Evolutionary conservation across 345 rosid genomes (phyloP).

Genomic region (Gossypium thurberi): DNA sequence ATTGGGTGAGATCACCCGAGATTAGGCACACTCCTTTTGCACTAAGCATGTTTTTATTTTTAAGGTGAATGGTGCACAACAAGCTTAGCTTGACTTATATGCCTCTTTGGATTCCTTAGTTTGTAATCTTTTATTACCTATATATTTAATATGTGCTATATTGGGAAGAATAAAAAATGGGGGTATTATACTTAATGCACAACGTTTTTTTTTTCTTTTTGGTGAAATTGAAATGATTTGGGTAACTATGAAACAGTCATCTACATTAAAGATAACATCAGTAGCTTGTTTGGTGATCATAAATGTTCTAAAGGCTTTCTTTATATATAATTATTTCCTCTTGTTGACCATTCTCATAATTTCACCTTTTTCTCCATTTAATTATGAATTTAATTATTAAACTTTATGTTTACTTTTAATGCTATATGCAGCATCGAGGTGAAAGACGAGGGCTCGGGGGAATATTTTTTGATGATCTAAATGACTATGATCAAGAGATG

Average conservation of each 20-base stretch:
- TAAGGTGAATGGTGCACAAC: background rate
- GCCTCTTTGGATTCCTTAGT: background rate
- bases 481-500: constrained; percentile 90
- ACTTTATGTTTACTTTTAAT: background rate
- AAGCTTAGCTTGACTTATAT: background rate
- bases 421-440: constrained; percentile 66
- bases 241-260: background rate
- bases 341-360: background rate
- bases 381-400: background rate
- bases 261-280: background rate
- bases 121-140: background rate
- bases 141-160: background rate
- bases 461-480: constrained; percentile 92
- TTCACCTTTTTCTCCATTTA: background rate
- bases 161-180: background rate
- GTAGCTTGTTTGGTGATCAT: background rate
- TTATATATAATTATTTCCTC: background rate
- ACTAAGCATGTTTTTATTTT: background rate
- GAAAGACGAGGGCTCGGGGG: constrained; percentile 99
- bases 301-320: background rate
- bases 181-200: background rate
- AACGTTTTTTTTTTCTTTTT: no score
- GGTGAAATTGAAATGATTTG: background rate
- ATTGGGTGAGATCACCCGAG: background rate
- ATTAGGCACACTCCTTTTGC: background rate